A percentile compares a stretch with the other conserved stretches of the same genome.
Evolutionary conservation across 1,139 yeast species (phyloP).

Genomic region (Yamadazyma jaroonii): DNA sequence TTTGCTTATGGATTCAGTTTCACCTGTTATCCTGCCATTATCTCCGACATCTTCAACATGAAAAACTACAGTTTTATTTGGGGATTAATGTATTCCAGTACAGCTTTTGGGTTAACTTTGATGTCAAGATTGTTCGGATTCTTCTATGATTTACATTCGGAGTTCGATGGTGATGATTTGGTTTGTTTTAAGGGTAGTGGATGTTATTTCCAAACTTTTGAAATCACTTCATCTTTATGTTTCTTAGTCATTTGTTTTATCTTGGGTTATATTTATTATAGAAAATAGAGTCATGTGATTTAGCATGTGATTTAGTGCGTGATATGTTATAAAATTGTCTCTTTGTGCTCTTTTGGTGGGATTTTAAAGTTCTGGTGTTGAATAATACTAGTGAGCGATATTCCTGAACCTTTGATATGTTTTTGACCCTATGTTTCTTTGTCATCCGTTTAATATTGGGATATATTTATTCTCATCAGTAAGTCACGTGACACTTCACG

Average conservation of each 20-base stretch:
- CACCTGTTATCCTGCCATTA: slow-evolving; percentile 78
- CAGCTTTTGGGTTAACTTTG: slow-evolving; percentile 36
- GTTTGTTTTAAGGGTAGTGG: slow-evolving; percentile 37
- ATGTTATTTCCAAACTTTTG: slow-evolving; percentile 40
- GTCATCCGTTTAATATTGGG: too few species aligned
- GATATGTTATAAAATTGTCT: too few species aligned
- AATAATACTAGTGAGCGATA: too few species aligned
- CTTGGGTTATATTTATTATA: slow-evolving; percentile 20
- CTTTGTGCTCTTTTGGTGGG: too few species aligned
- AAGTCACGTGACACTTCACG: too few species aligned
- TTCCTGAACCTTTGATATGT: too few species aligned
- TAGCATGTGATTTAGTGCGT: not conserved
- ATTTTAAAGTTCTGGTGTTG: too few species aligned
- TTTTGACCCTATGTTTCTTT: too few species aligned
- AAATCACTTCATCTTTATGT: slow-evolving; percentile 30
- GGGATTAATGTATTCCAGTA: slow-evolving; percentile 69
- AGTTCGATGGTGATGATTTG: slow-evolving; percentile 26
- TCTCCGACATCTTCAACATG: slow-evolving; percentile 76
- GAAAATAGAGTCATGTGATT: slow-evolving; percentile 3
- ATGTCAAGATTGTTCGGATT: slow-evolving; percentile 41
- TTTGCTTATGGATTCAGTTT: slow-evolving; percentile 77
- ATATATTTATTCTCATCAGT: too few species aligned
- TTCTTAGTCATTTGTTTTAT: slow-evolving; percentile 21
- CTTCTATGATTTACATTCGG: slow-evolving; percentile 30
- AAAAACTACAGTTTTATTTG: slow-evolving; percentile 73